These are phyloP conservation scores for Iris pallida DNA, from an alignment of 116 monocot genomes.

Conservation along the genomic window DNA sequence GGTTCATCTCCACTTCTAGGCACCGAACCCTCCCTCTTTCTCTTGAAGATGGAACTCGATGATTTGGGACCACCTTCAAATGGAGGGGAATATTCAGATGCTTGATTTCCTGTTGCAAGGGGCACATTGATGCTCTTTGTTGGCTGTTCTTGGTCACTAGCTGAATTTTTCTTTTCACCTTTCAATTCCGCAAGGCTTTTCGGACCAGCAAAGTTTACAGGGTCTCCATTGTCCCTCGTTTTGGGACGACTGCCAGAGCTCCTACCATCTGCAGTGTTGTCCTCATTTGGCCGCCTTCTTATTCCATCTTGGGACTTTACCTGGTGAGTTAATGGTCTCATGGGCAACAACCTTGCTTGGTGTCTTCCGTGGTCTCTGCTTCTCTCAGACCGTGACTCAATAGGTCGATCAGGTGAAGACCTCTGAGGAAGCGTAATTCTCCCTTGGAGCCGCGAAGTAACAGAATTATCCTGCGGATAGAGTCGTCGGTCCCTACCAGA, in stretches of 20 bases:
- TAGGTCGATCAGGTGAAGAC: constrained; percentile 16
- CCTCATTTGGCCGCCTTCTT: constrained; percentile 10
- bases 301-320: constrained; percentile 19
- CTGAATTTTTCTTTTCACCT: constrained; percentile 23
- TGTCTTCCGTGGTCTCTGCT: constrained; percentile 27
- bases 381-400: constrained; percentile 18
- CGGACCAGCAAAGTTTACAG: constrained; percentile 38
- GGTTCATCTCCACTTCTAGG: constrained; percentile 3
- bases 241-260: constrained; percentile 4
- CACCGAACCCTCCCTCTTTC: constrained; percentile 36
- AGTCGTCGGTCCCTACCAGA: constrained; percentile 14
- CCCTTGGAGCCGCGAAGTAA: constrained; percentile 41
- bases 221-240: constrained; percentile 21
- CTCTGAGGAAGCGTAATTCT: constrained; percentile 48
- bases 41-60: constrained; percentile 53
- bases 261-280: constrained; percentile 19
- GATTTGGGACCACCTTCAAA: constrained; percentile 71
- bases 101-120: constrained; percentile 1
- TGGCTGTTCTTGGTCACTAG: constrained; percentile 14
- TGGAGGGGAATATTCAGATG: constrained; percentile 24
- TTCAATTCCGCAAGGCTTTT: constrained; percentile 69
- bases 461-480: constrained; percentile 10
- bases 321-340: constrained; percentile 4
- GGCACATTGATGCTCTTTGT: background rate
- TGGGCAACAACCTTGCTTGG: constrained; percentile 26